These are phyloP conservation scores for Xanthoconium stramineum DNA, from an alignment of 768 basidiomycete genomes.

Conservation along the genomic window DNA sequence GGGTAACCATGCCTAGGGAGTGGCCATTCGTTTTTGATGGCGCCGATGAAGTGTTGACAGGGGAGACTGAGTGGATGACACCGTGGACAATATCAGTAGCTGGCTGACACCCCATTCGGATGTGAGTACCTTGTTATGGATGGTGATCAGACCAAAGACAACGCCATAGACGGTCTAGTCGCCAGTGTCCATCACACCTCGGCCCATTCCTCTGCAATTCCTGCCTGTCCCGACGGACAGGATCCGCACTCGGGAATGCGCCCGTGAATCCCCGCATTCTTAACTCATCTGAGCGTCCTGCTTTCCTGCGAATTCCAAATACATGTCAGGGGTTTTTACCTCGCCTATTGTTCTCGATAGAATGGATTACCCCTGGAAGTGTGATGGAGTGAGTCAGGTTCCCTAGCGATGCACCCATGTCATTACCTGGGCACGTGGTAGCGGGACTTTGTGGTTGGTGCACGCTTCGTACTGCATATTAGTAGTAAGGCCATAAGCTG, in stretches of 20 bases:
- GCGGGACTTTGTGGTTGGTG: not conserved
- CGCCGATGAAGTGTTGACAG: not conserved
- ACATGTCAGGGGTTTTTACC: not conserved
- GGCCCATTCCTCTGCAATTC: too few relatives aligned
- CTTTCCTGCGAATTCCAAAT: not conserved
- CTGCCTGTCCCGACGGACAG: not conserved
- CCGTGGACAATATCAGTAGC: too few relatives aligned
- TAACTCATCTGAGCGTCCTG: not conserved
- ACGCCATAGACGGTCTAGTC: too few relatives aligned
- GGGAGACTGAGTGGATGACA: too few relatives aligned
- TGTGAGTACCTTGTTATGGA: too few relatives aligned
- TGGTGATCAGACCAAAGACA: too few relatives aligned
- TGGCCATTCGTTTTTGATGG: not conserved
- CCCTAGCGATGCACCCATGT: not conserved
- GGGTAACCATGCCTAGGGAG: not conserved
- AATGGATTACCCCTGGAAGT: constrained; percentile 1
- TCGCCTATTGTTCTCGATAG: constrained; percentile 2
- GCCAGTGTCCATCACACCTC: too few relatives aligned
- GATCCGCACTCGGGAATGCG: not conserved
- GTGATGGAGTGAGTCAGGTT: not conserved
- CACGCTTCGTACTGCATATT: too few relatives aligned
- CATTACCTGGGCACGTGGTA: not conserved
- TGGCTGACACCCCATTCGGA: too few relatives aligned
- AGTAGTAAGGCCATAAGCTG: not conserved
- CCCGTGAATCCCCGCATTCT: too few relatives aligned